Conservation (phyloP, 2,329 filamentous ascomycete genomes). For the Arthrobotrys sphaeroides region DNA sequence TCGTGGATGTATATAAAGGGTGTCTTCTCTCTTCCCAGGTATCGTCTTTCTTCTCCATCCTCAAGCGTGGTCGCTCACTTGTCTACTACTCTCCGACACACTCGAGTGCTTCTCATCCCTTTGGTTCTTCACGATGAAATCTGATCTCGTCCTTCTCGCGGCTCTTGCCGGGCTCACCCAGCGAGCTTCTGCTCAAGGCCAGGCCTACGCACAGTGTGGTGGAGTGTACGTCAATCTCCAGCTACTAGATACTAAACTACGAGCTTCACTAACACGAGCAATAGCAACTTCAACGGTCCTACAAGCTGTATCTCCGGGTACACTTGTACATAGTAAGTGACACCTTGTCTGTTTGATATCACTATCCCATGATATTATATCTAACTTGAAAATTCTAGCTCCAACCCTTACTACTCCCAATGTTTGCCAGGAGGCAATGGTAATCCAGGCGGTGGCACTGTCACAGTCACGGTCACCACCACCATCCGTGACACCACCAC, state of each 20-base stretch:
- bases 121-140: conserved; percentile 47
- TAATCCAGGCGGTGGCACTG: neutral
- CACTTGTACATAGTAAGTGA: conserved; percentile 50
- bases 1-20: conserved; percentile 48
- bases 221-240: conserved; percentile 28
- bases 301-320: conserved; percentile 42
- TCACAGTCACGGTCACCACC: conserved; percentile 31
- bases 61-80: conserved; percentile 41
- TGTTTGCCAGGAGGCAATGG: conserved; percentile 46
- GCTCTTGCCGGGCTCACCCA: conserved; percentile 41
- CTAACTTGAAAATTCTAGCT: conserved; percentile 27
- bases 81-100: conserved; percentile 30
- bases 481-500: conserved; percentile 21
- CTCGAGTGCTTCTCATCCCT: conserved; percentile 19
- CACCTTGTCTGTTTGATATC: neutral
- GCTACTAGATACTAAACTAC: neutral
- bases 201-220: conserved; percentile 50
- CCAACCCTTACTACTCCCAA: conserved; percentile 53
- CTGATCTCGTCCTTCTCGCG: conserved; percentile 40
- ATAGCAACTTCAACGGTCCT: conserved; percentile 31
- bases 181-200: conserved; percentile 37
- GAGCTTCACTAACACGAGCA: neutral
- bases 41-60: conserved; percentile 36
- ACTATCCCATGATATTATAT: neutral
- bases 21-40: conserved; percentile 24